Conservation (phyloP, 1,284 basidiomycete genomes). For the Malassezia furfur region DNA sequence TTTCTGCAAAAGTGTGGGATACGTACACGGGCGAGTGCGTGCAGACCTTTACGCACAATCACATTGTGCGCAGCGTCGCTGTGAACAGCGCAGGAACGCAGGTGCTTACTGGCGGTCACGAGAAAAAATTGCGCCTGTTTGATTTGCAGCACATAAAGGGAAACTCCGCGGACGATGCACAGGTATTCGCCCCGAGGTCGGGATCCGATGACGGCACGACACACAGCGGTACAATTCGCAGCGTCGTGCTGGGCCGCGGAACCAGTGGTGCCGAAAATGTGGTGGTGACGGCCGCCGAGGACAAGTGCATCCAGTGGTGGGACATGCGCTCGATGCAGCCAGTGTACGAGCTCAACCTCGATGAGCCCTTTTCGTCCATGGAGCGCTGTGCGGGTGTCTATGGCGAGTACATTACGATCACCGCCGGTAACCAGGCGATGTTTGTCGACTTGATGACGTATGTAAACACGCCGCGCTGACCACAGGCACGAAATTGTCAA, state of each 20-base stretch:
- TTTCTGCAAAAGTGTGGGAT: conserved; percentile 99
- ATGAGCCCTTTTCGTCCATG: conserved; percentile 80
- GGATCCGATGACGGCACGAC: conserved; percentile 45
- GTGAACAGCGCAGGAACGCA: conserved; percentile 61
- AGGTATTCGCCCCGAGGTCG: conserved; percentile 57
- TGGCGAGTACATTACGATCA: conserved; percentile 76
- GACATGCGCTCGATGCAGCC: conserved; percentile 70
- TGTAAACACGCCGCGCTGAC: conserved; percentile 27
- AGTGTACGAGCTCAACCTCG: conserved; percentile 64
- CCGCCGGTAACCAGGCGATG: conserved; percentile 79
- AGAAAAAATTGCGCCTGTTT: conserved; percentile 93
- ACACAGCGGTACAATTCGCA: conserved; percentile 82
- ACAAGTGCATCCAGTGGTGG: conserved; percentile 92
- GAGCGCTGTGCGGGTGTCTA: conserved; percentile 64
- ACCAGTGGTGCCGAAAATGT: conserved; percentile 54
- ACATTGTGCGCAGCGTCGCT: conserved; percentile 92
- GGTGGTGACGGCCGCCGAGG: conserved; percentile 81
- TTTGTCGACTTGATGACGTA: conserved; percentile 57
- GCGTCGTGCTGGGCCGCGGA: conserved; percentile 69
- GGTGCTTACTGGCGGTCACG: conserved; percentile 85
- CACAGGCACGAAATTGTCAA: conserved; percentile 23
- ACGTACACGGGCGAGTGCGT: conserved; percentile 75
- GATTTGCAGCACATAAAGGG: conserved; percentile 55
- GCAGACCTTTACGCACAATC: conserved; percentile 90
- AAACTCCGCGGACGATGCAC: conserved; percentile 61